phyloP scores from a whole-genome alignment of 208 protist genomes.

The Naegleria lovaniensis region DNA sequence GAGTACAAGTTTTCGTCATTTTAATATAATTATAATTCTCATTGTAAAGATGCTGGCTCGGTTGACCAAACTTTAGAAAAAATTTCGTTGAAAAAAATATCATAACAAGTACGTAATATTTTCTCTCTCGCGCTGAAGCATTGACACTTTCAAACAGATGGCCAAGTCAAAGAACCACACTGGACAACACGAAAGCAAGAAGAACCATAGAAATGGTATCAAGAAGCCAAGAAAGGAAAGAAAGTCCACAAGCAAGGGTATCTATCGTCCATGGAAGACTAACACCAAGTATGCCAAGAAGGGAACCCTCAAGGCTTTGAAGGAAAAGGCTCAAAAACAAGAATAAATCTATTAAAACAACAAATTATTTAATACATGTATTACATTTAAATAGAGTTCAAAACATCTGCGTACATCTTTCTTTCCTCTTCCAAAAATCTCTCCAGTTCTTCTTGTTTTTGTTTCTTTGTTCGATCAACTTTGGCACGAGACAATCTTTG shows the following conservation, averaged over 20 bases:
- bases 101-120: neutral
- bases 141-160: neutral
- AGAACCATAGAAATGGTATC: slow-evolving; percentile 55
- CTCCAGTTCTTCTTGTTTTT: neutral
- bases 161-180: slow-evolving; percentile 59
- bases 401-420: neutral
- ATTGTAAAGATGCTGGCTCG: neutral
- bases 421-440: neutral
- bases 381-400: neutral
- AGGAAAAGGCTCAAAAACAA: neutral
- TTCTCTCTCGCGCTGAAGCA: neutral
- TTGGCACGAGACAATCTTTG: neutral
- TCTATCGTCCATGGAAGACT: slow-evolving; percentile 24
- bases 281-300: neutral
- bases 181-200: slow-evolving; percentile 48
- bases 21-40: neutral
- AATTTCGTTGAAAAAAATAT: slow-evolving; percentile 12
- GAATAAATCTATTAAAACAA: neutral
- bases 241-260: slow-evolving; percentile 38
- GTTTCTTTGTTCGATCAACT: neutral
- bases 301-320: neutral
- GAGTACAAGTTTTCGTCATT: too few species aligned
- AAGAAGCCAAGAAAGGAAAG: slow-evolving; percentile 44
- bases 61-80: neutral
- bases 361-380: neutral